phyloP scores from a whole-genome alignment of 129 eudicot genomes.

The Lonicera japonica region DNA sequence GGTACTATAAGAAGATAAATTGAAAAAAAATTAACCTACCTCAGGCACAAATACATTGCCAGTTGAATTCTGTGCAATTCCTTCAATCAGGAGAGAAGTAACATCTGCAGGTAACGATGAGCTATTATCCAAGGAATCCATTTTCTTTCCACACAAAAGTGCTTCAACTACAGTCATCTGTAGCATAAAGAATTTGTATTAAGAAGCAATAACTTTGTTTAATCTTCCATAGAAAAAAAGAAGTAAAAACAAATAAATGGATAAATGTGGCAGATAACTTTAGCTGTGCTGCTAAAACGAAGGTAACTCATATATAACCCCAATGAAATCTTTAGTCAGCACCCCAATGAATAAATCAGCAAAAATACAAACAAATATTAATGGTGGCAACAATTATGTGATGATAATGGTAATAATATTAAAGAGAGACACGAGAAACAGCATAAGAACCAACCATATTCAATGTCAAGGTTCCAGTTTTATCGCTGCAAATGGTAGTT shows the following conservation, averaged over 20 bases:
- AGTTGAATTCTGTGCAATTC: conserved; percentile 77
- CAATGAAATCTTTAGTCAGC: no score
- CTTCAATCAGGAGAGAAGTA: conserved; percentile 64
- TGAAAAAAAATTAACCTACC: conserved; percentile 28
- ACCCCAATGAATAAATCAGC: no score
- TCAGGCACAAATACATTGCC: conserved; percentile 85
- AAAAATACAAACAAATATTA: no score
- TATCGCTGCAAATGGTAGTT: conserved; percentile 96
- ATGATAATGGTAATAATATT: neutral
- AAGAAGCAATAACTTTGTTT: neutral
- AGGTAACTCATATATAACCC: no score
- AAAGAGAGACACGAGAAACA: conserved; percentile 5
- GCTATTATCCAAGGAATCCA: conserved; percentile 41
- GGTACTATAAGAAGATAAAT: no score
- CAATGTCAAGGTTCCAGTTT: conserved; percentile 94
- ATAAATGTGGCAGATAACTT: neutral
- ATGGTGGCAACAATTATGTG: neutral
- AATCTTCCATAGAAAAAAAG: neutral
- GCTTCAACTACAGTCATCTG: conserved; percentile 98
- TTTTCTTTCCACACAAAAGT: conserved; percentile 53
- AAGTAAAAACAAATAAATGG: neutral
- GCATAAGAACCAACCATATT: conserved; percentile 53
- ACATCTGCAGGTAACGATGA: conserved; percentile 41
- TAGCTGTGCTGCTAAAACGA: no score
- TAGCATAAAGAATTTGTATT: conserved; percentile 1